Evolutionary conservation across 768 basidiomycete genomes (phyloP).

Genomic region (Calvatia gigantea): DNA sequence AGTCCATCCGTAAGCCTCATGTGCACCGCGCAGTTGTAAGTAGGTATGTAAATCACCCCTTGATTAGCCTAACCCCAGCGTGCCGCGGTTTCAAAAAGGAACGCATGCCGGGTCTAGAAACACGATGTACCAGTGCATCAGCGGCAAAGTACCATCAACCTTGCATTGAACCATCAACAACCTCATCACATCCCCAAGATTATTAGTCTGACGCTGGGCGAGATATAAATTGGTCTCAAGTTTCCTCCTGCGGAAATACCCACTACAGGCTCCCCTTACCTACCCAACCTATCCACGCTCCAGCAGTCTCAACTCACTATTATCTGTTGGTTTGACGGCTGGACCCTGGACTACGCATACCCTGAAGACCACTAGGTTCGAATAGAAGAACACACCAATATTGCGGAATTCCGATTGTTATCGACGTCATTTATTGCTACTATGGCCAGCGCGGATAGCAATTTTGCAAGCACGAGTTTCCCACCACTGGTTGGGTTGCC

Average conservation of each 20-base stretch:
- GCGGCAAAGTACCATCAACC: not conserved
- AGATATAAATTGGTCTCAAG: no score
- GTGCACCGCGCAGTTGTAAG: not conserved
- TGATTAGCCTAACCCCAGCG: not conserved
- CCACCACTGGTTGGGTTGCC: not conserved
- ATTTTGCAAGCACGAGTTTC: not conserved
- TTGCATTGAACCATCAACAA: not conserved
- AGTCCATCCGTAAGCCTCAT: not conserved
- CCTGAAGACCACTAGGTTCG: no score
- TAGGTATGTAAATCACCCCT: not conserved
- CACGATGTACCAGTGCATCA: not conserved
- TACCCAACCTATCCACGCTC: no score
- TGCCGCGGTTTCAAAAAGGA: constrained; percentile 1
- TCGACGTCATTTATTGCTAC: not conserved
- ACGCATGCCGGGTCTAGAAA: not conserved
- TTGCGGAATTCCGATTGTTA: not conserved
- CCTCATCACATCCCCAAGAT: not conserved
- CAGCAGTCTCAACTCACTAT: no score
- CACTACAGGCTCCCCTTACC: no score
- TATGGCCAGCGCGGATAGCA: not conserved
- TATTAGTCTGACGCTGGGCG: not conserved
- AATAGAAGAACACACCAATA: no score
- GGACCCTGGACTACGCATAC: no score
- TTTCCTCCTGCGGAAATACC: no score
- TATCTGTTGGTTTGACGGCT: no score